A percentile compares a stretch with the other conserved stretches of the same genome.
These are phyloP conservation scores for Kodamaea arcana DNA, from an alignment of 1,139 yeast species.

Conservation along the genomic window DNA sequence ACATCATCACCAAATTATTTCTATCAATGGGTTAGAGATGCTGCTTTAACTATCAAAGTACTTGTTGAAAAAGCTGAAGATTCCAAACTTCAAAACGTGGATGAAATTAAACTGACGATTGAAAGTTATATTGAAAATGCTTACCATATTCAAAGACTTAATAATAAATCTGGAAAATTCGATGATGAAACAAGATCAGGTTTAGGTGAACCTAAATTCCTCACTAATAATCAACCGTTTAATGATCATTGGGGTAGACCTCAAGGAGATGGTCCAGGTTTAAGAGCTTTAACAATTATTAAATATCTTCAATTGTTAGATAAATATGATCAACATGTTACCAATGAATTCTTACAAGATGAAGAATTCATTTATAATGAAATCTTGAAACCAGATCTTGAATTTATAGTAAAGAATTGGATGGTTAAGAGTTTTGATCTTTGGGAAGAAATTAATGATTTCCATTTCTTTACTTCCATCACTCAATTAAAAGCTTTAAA, in stretches of 20 bases:
- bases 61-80: conserved; percentile 54
- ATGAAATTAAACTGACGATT: conserved; percentile 32
- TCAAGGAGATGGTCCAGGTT: conserved; percentile 92
- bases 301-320: conserved; percentile 49
- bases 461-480: conserved; percentile 75
- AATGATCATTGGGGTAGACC: conserved; percentile 86
- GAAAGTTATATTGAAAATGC: conserved; percentile 62
- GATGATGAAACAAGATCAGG: conserved; percentile 42
- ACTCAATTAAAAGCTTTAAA: conserved; percentile 68
- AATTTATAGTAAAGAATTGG: conserved; percentile 67
- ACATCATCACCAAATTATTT: conserved; percentile 66
- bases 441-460: conserved; percentile 84
- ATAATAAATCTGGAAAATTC: conserved; percentile 68
- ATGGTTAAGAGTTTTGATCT: conserved; percentile 65
- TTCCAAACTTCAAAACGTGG: conserved; percentile 15
- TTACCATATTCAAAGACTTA: conserved; percentile 55
- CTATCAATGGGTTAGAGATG: conserved; percentile 89
- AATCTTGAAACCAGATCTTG: conserved; percentile 67
- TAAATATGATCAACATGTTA: conserved; percentile 23
- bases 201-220: conserved; percentile 87
- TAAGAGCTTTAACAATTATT: conserved; percentile 63
- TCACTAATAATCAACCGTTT: conserved; percentile 61
- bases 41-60: conserved; percentile 75
- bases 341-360: conserved; percentile 20
- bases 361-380: conserved; percentile 40